Evolutionary conservation across 305 asterid species (phyloP), one percentile per base, ranked within the genome.

Genomic region (Nicotiana rustica): DNA sequence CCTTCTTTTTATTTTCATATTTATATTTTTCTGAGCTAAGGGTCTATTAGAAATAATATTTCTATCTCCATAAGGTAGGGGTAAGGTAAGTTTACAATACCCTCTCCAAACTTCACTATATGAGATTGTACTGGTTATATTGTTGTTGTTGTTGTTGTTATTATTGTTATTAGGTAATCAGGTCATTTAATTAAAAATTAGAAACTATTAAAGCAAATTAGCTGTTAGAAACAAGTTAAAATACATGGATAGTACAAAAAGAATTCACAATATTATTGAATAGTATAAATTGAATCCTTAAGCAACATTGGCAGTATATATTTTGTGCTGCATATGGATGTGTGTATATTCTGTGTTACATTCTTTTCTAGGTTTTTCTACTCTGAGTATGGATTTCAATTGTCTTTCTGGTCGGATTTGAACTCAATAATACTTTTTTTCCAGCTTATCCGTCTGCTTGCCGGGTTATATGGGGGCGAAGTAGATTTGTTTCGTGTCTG

Each of bases 401-500:
- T 71, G 29, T 86, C 86, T 82, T 85, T 86, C 73, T 84, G 83
- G 84, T 79, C 80, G 65, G 14, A 79, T 82, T 81, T 83, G 79
- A 83, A 84, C 85, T 80, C 69, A 18, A 82, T 78, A 66, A 81
- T 81, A 69, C 86, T 84, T 84, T 88, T 86, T 77, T 14, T 65
- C 92, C 87, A 76, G 80, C 44, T 85, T 82, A 83, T 86, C 85
- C 68, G 90, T 70, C 81, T 85, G 80, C 55, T 82, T 88, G 93
- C 89, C 85, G 85, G 89, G 78, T 85, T 70, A 82, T 83, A 59
- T 60, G 62, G 83, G 80, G 84, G 10, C 8, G 59, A 47, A 71
- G 6, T 75, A 75, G 29, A 73, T 87, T 81, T 21, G 77, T 81
- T 81, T 83, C 84, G 77, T 83, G 83, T 83, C 62, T n/a, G 67